Conservation (phyloP, 331 rosid genomes). For the Arachis monticola region DNA sequence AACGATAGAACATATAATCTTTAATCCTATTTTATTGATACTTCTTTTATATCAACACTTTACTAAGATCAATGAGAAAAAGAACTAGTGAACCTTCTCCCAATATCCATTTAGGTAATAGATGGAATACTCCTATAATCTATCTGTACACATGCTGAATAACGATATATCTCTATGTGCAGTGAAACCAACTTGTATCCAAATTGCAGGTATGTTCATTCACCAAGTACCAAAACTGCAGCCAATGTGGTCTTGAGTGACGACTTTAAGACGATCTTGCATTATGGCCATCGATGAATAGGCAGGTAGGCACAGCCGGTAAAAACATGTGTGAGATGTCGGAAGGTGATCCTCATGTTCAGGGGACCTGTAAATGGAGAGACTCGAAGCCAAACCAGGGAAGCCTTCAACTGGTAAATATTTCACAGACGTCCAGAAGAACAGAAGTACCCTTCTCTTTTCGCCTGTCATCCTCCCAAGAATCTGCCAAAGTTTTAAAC, state of each 20-base stretch:
- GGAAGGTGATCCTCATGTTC: conserved; percentile 74
- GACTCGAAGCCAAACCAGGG: conserved; percentile 74
- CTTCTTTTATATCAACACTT: conserved; percentile 56
- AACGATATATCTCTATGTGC: conserved; percentile 72
- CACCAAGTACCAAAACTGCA: conserved; percentile 96
- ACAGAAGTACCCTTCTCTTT: conserved; percentile 80
- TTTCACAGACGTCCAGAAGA: conserved; percentile 90
- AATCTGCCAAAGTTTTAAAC: conserved; percentile 51
- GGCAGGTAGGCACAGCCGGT: conserved; percentile 80
- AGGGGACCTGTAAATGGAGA: conserved; percentile 64
- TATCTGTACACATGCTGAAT: conserved; percentile 59
- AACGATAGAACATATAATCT: conserved; percentile 30
- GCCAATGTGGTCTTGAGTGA: conserved; percentile 90
- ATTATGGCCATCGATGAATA: conserved; percentile 65
- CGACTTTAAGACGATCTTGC: conserved; percentile 68
- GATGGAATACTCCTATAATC: conserved; percentile 53
- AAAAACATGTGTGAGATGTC: conserved; percentile 92
- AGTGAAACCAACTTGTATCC: conserved; percentile 53
- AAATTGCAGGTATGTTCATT: conserved; percentile 47
- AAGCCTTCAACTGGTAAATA: conserved; percentile 95
- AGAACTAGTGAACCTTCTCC: conserved; percentile 43
- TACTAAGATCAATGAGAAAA: conserved; percentile 52
- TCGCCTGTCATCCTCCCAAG: conserved; percentile 78
- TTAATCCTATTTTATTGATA: conserved; percentile 54
- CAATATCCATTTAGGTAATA: conserved; percentile 44